Base-by-base conservation (phyloP, 2,329 filamentous ascomycete genomes). In the Aureobasidium musti region DNA sequence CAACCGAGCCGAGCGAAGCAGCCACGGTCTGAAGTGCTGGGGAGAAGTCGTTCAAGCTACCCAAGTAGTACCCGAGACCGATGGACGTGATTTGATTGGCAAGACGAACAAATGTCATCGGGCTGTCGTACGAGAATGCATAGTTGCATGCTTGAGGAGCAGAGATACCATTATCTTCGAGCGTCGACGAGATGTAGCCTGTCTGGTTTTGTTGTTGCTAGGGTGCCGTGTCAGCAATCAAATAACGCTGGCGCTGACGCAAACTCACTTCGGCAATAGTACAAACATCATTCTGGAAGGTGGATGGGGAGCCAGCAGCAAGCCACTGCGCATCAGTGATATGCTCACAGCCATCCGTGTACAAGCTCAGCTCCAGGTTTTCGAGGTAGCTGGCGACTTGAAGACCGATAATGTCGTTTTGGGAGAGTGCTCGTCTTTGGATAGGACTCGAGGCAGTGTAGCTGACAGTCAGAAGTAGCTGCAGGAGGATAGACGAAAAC, bases 331-430 rank as follows among this genome's bases (percentile, higher is more conserved):
- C 70, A 54, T 71, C 70, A 19, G 69, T 72, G 57, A 73, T 73
- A 50, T 72, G 73, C 23, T 71, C 67, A 49, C 69, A 72, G 1
- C 74, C 74, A 26, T 71, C 69, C 26, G 72, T 70, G 67, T 74
- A 75, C 30, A 74, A 69, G 23, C 63, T 67, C 1, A 71, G 68
- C 61, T 76, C 73, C 5, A 76, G 68, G 59, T 75, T 71, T 57
- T 76, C 73, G 17, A 76, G 70, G 67, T 74, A 76, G 52, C 72
- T 70, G n/a, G 74, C 74, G 43, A 75, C 21, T 59, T 73, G 71
- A 26, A 73, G 68, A 19, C 67, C 69, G 26, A 47, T 60, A 4
- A 63, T 67, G 60, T 69, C 70, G 37, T 67, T 68, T 13, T 63
- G 47, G 14, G 65, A 68, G 5, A 71, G 47, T 2, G 66, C 52